These are phyloP conservation scores for Copromyces sp. DNA, from an alignment of 495 filamentous ascomycete species.

Conservation along the genomic window DNA sequence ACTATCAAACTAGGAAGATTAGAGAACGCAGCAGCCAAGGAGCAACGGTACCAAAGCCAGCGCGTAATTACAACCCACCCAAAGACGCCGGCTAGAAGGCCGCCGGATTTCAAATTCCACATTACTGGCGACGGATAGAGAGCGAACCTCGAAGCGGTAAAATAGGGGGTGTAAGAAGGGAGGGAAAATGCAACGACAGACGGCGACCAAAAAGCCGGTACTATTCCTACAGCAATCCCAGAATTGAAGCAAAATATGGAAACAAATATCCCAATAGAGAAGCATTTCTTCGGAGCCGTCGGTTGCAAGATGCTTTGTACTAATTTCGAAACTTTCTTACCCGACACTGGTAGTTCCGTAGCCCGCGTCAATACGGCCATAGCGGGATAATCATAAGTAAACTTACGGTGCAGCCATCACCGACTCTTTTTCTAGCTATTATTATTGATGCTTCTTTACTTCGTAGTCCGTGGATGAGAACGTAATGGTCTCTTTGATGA, in stretches of 20 bases:
- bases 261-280: not conserved
- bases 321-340: not conserved
- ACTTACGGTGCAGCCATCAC: not conserved
- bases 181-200: not conserved
- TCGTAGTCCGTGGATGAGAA: not conserved
- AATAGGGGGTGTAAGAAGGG: not conserved
- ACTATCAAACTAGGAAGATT: not conserved
- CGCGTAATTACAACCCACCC: not conserved
- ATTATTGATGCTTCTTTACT: not conserved
- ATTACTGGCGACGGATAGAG: not conserved
- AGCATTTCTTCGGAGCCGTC: not conserved
- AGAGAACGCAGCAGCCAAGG: not conserved
- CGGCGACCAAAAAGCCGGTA: not conserved
- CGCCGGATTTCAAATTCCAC: not conserved
- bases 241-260: not conserved
- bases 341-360: not conserved
- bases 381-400: not conserved
- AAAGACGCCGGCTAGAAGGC: not conserved
- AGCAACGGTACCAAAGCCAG: not conserved
- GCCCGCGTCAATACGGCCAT: not conserved
- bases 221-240: not conserved
- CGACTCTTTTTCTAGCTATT: not conserved
- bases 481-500: not conserved
- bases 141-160: not conserved
- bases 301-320: not conserved